Evolutionary conservation across 2,329 filamentous ascomycete genomes (phyloP).

Genomic region (Setomelanomma holmii): DNA sequence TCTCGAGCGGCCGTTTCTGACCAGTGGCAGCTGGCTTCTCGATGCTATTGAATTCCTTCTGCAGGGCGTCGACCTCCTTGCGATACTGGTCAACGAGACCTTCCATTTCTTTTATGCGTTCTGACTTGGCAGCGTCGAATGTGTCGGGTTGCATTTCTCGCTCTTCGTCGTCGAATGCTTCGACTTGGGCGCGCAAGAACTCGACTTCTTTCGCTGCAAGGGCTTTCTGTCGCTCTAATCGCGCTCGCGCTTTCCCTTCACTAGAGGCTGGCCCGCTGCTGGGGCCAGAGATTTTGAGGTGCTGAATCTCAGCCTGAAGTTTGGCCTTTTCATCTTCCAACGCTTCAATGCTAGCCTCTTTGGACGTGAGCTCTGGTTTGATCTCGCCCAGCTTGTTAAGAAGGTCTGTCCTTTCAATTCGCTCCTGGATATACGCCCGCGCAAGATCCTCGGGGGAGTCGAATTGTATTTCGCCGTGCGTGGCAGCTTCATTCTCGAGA

Average conservation of each 20-base stretch:
- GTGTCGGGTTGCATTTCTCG: slow-evolving; percentile 81
- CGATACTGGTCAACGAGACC: slow-evolving; percentile 87
- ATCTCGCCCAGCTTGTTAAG: slow-evolving; percentile 80
- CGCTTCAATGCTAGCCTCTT: slow-evolving; percentile 74
- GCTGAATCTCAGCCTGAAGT: slow-evolving; percentile 74
- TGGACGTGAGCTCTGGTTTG: slow-evolving; percentile 78
- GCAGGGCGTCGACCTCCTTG: slow-evolving; percentile 75
- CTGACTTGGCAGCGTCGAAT: slow-evolving; percentile 75
- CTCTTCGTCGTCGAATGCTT: slow-evolving; percentile 85
- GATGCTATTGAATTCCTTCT: slow-evolving; percentile 73
- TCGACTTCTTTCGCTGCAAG: slow-evolving; percentile 92
- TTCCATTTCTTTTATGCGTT: slow-evolving; percentile 82
- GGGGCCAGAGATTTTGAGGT: slow-evolving; percentile 61
- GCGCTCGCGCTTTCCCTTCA: slow-evolving; percentile 72
- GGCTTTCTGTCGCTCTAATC: slow-evolving; percentile 83
- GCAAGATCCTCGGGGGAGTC: slow-evolving; percentile 89
- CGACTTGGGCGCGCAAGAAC: slow-evolving; percentile 89
- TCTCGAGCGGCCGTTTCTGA: slow-evolving; percentile 69
- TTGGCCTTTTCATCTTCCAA: slow-evolving; percentile 73
- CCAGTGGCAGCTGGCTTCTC: slow-evolving; percentile 61
- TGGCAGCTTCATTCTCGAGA: slow-evolving; percentile 71
- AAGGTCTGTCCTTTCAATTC: slow-evolving; percentile 79
- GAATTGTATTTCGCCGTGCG: slow-evolving; percentile 72
- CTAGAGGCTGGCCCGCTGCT: slow-evolving; percentile 50
- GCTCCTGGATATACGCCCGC: slow-evolving; percentile 80